These are phyloP conservation scores for Lupinus albus DNA, from an alignment of 306 rosid species.

Conservation along the genomic window DNA sequence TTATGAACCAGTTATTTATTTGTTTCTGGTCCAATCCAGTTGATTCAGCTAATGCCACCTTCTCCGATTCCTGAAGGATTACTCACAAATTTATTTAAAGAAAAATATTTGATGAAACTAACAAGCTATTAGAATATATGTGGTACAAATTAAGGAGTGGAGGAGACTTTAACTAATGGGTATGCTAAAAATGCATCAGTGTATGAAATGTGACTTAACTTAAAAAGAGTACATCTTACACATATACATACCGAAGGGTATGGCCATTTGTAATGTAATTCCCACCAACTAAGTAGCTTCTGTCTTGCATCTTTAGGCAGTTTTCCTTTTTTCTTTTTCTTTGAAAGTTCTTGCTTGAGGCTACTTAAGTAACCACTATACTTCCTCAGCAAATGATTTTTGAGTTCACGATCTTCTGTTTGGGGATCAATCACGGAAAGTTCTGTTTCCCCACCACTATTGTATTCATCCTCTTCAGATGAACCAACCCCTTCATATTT, in stretches of 20 bases:
- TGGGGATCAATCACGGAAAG: constrained; percentile 79
- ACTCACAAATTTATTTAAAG: not conserved
- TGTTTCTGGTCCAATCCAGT: constrained; percentile 97
- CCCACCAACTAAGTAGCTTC: constrained; percentile 97
- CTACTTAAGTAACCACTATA: constrained; percentile 93
- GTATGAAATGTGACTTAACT: no score
- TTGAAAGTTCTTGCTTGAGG: constrained; percentile 57
- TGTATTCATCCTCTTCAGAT: constrained; percentile 87
- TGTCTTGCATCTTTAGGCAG: constrained; percentile 97
- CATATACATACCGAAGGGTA: constrained; percentile 76
- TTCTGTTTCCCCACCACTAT: constrained; percentile 84
- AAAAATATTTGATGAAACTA: no score
- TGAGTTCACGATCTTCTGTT: constrained; percentile 90
- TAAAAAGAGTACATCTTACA: not conserved
- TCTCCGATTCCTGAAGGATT: constrained; percentile 75
- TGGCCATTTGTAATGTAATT: constrained; percentile 97
- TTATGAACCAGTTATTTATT: constrained; percentile 96
- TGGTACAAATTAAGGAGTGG: no score
- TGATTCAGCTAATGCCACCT: constrained; percentile 92
- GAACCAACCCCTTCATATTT: constrained; percentile 77
- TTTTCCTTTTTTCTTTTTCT: constrained; percentile 80
- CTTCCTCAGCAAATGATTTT: constrained; percentile 80
- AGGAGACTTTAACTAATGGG: no score
- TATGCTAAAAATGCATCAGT: no score
- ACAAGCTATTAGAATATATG: no score